These are phyloP conservation scores for Jaltomata sinuosa DNA, from an alignment of 257 asterid species.

Conservation along the genomic window DNA sequence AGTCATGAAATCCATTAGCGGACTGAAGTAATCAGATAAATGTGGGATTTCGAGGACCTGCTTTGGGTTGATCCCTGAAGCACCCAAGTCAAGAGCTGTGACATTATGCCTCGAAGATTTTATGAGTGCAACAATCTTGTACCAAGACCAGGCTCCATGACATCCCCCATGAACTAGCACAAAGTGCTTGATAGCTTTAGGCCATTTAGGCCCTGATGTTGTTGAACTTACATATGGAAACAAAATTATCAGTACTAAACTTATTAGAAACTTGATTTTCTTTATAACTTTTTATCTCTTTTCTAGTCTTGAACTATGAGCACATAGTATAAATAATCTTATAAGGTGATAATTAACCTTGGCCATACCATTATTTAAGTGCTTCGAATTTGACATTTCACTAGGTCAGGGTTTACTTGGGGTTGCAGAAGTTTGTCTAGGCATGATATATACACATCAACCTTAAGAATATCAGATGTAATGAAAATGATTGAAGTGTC, in stretches of 20 bases:
- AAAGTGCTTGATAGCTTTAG: slow-evolving; percentile 3
- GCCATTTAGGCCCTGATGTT: background rate
- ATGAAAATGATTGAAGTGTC: background rate
- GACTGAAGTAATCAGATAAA: slow-evolving; percentile 15
- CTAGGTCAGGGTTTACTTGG: background rate
- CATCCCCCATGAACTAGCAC: slow-evolving; percentile 27
- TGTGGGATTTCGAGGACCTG: background rate
- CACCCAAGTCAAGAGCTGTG: slow-evolving; percentile 23
- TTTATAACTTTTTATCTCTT: background rate
- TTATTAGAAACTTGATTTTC: background rate
- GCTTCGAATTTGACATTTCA: background rate
- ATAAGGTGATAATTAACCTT: background rate
- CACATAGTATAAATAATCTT: background rate
- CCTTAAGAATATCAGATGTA: background rate
- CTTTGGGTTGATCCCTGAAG: slow-evolving; percentile 22
- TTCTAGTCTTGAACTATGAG: background rate
- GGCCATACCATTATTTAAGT: background rate
- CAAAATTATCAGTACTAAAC: background rate
- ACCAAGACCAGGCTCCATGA: slow-evolving; percentile 38
- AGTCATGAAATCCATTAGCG: slow-evolving; percentile 20
- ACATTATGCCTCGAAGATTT: slow-evolving; percentile 20
- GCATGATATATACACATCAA: background rate
- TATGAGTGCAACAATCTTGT: slow-evolving; percentile 10
- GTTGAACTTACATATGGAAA: background rate
- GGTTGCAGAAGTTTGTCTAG: background rate